A percentile compares a stretch with the other conserved stretches of the same genome.
These are phyloP conservation scores for Gossypium davidsonii DNA, from an alignment of 441 rosid species.

Conservation along the genomic window DNA sequence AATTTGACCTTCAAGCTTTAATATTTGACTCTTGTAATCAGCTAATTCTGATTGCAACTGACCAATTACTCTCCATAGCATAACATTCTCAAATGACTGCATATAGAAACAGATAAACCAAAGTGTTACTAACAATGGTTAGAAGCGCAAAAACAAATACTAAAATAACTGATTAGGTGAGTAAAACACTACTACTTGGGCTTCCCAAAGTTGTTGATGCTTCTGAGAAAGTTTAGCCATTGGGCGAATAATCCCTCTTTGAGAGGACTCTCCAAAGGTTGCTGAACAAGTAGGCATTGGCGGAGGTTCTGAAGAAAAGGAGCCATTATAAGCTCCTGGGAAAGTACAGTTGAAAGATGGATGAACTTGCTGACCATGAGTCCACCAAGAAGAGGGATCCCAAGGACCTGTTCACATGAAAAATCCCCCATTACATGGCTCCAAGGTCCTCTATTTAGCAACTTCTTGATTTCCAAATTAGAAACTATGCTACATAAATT, in stretches of 20 bases:
- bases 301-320: conserved; percentile 15
- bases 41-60: conserved; percentile 34
- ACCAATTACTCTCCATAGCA: conserved; percentile 26
- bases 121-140: not conserved
- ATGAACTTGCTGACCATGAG: conserved; percentile 29
- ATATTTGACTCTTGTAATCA: conserved; percentile 24
- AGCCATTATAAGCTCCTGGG: conserved; percentile 23
- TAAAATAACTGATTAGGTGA: not conserved
- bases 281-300: conserved; percentile 13
- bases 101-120: conserved; percentile 6
- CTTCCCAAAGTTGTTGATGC: conserved; percentile 41
- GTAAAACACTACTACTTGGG: conserved; percentile 28
- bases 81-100: conserved; percentile 36
- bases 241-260: conserved; percentile 30
- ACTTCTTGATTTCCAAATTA: not conserved
- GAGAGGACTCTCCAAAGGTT: conserved; percentile 19
- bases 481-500: not conserved
- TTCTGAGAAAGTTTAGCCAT: conserved; percentile 32
- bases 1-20: conserved; percentile 32
- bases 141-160: not conserved
- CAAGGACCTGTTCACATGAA: conserved; percentile 29
- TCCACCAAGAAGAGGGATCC: conserved; percentile 31
- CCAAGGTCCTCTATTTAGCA: not conserved
- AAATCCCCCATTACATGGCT: not conserved
- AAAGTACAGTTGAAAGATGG: conserved; percentile 13